These are phyloP conservation scores for Aspergillus fructus DNA, from an alignment of 2,329 filamentous ascomycete genomes.

Conservation along the genomic window DNA sequence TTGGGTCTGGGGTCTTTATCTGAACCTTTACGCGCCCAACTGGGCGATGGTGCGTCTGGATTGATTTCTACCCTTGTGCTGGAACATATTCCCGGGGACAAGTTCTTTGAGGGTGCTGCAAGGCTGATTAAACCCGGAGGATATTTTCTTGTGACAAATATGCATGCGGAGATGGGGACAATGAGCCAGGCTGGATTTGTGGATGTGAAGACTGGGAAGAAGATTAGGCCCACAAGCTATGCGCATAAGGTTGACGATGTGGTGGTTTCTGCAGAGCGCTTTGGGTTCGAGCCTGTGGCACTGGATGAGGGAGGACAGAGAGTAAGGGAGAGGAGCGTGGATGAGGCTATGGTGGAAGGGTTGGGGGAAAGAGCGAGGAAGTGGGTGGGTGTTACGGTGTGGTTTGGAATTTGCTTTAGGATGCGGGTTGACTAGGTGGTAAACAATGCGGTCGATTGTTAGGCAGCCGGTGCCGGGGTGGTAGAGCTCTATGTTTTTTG, in stretches of 20 bases:
- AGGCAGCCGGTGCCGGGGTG: slow-evolving; percentile 4
- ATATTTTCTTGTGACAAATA: slow-evolving; percentile 63
- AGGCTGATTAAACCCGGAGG: slow-evolving; percentile 48
- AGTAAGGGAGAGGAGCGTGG: slow-evolving; percentile 46
- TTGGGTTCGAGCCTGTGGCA: slow-evolving; percentile 47
- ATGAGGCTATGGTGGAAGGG: slow-evolving; percentile 56
- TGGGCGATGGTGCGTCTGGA: slow-evolving; percentile 34
- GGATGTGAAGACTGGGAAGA: slow-evolving; percentile 52
- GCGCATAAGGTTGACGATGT: slow-evolving; percentile 55
- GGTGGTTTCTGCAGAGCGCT: slow-evolving; percentile 48
- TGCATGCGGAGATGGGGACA: slow-evolving; percentile 65
- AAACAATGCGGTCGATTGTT: background rate
- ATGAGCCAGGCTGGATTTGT: slow-evolving; percentile 63
- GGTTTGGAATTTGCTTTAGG: slow-evolving; percentile 53
- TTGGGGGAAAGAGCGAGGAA: slow-evolving; percentile 63
- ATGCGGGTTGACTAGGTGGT: slow-evolving; percentile 19
- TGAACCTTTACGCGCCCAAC: slow-evolving; percentile 22
- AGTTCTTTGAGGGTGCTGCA: slow-evolving; percentile 55
- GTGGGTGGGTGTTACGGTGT: slow-evolving; percentile 59
- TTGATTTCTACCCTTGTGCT: slow-evolving; percentile 63
- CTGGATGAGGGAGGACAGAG: slow-evolving; percentile 20
- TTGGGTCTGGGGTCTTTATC: slow-evolving; percentile 9
- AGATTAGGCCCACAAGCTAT: slow-evolving; percentile 61
- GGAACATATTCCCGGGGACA: slow-evolving; percentile 60
- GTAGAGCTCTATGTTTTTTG: background rate